phyloP scores from a whole-genome alignment of 2,329 filamentous ascomycete genomes.

The Lasiodiplodia gonubiensis region DNA sequence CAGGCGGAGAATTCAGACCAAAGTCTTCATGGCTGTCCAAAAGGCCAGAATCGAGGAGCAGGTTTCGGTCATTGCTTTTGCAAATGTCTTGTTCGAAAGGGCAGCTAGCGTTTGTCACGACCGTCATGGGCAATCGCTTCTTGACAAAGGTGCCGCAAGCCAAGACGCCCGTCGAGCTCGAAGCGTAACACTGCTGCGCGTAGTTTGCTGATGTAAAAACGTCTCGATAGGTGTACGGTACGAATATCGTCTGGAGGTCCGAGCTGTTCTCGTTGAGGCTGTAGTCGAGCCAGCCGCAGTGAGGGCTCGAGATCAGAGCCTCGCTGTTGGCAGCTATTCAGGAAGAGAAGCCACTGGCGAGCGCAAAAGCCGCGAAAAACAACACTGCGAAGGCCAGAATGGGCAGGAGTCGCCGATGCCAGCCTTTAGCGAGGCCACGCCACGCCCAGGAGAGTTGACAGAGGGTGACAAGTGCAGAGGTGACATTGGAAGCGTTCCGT shows the following conservation, averaged over 20 bases:
- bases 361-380: slow-evolving; percentile 15
- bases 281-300: slow-evolving; percentile 11
- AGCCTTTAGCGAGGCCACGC: not conserved
- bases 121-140: not conserved
- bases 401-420: not conserved
- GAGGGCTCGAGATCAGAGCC: slow-evolving; percentile 14
- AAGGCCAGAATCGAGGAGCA: not conserved
- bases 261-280: not conserved
- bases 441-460: not conserved
- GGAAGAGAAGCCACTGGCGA: slow-evolving; percentile 28
- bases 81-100: not conserved
- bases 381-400: slow-evolving; percentile 8
- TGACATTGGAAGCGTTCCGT: slow-evolving; percentile 21
- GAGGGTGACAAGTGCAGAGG: not conserved
- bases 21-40: not conserved
- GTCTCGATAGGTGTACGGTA: not conserved
- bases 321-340: slow-evolving; percentile 7
- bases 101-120: not conserved
- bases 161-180: not conserved
- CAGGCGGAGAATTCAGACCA: not conserved
- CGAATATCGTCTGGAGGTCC: not conserved
- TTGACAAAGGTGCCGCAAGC: not conserved
- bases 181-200: slow-evolving; percentile 8
- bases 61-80: not conserved
- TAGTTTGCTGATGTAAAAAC: not conserved